Conservation (phyloP, 805 yeast species). For the Teunomyces gatunensis region DNA sequence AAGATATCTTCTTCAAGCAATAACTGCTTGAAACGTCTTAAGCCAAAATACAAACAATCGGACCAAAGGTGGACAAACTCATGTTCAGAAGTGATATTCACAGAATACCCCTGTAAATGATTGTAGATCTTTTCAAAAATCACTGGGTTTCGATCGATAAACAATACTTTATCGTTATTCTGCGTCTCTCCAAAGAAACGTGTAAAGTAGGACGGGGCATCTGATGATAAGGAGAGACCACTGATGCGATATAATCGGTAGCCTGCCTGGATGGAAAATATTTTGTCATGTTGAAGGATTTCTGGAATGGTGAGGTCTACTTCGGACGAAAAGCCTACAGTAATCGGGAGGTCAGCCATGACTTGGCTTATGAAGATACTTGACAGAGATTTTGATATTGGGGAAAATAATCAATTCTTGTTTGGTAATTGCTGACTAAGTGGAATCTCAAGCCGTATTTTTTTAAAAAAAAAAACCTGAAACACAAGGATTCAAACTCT, state of each 20-base stretch:
- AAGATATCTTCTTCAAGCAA: slow-evolving; percentile 55
- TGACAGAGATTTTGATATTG: neutral
- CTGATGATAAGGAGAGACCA: slow-evolving; percentile 84
- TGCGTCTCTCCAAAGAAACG: slow-evolving; percentile 50
- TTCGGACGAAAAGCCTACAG: slow-evolving; percentile 15
- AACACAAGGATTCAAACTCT: too few relatives aligned
- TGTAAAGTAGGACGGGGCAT: slow-evolving; percentile 87
- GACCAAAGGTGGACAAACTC: slow-evolving; percentile 60
- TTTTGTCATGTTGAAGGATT: slow-evolving; percentile 63
- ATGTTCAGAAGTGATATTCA: slow-evolving; percentile 56
- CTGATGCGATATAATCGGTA: slow-evolving; percentile 58
- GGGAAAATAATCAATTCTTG: neutral
- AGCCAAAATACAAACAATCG: slow-evolving; percentile 71
- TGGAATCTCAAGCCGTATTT: too few relatives aligned
- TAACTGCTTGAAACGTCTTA: slow-evolving; percentile 52
- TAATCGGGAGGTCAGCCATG: neutral
- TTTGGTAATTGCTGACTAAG: neutral
- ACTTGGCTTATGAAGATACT: neutral
- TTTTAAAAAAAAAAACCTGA: too few relatives aligned
- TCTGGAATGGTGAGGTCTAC: slow-evolving; percentile 46
- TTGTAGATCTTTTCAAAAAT: slow-evolving; percentile 63
- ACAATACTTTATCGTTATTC: slow-evolving; percentile 44
- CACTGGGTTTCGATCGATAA: slow-evolving; percentile 71
- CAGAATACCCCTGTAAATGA: slow-evolving; percentile 80
- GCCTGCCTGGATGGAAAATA: slow-evolving; percentile 73